A percentile compares a stretch with the other conserved stretches of the same genome.
These are phyloP conservation scores for Fagopyrum homotropicum DNA, from an alignment of 148 eudicot genomes.

Conservation along the genomic window DNA sequence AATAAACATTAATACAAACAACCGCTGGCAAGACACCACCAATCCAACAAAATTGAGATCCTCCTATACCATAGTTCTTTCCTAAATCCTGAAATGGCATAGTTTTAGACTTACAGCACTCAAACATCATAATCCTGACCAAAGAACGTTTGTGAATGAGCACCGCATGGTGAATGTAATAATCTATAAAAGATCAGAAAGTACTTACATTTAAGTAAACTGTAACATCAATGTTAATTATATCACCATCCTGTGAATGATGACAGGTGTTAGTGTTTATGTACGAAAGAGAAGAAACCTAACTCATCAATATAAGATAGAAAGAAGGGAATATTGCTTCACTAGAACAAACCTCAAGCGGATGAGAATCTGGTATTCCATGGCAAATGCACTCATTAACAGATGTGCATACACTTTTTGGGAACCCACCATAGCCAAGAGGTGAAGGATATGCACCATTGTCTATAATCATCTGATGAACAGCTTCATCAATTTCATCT, in stretches of 20 bases:
- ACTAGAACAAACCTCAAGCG: conserved; percentile 60
- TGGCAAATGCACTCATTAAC: conserved; percentile 99
- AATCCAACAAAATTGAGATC: neutral
- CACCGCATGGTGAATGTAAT: neutral
- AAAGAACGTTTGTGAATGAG: neutral
- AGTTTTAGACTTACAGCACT: neutral
- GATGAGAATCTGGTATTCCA: conserved; percentile 97
- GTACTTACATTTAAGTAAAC: conserved; percentile 83
- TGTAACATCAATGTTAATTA: conserved; percentile 89
- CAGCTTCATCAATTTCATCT: conserved; percentile 96
- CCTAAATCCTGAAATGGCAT: neutral
- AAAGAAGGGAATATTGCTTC: neutral
- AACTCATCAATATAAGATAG: neutral
- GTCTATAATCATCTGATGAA: conserved; percentile 95
- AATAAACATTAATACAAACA: neutral
- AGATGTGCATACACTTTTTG: conserved; percentile 99
- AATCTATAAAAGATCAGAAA: neutral
- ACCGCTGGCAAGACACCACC: conserved; percentile 1
- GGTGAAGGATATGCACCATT: conserved; percentile 99
- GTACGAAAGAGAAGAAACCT: neutral
- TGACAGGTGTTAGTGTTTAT: neutral
- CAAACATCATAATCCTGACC: neutral
- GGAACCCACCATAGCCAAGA: conserved; percentile 96
- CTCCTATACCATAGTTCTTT: neutral
- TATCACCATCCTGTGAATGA: conserved; percentile 84